These are phyloP conservation scores for Leccinum imitatum DNA, from an alignment of 768 basidiomycete species.

Conservation along the genomic window DNA sequence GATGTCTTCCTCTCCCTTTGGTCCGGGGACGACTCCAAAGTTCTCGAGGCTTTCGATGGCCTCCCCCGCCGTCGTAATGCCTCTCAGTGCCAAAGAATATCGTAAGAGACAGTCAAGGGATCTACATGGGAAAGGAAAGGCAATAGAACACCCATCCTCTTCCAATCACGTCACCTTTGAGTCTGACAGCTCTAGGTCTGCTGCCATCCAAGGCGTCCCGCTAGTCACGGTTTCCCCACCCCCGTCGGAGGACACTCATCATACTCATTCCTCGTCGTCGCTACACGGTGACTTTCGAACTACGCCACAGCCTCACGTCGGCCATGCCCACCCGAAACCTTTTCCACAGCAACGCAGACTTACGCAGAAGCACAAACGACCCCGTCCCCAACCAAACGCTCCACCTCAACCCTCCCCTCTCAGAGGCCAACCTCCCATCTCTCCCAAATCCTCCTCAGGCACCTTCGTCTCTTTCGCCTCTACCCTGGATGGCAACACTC, in stretches of 20 bases:
- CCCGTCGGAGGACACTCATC: constrained; percentile 1
- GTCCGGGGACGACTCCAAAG: constrained; percentile 27
- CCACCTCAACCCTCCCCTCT: constrained; percentile 19
- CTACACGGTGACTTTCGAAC: neutral
- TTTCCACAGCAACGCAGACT: constrained; percentile 6
- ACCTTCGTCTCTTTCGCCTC: constrained; percentile 27
- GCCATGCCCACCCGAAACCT: constrained; percentile 2
- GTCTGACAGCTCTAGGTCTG: constrained; percentile 8
- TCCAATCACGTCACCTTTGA: constrained; percentile 13
- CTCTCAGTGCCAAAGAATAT: constrained; percentile 30
- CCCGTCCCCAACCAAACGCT: constrained; percentile 21
- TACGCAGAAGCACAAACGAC: constrained; percentile 9
- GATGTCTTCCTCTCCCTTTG: constrained; percentile 32
- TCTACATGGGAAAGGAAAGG: constrained; percentile 7
- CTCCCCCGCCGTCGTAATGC: constrained; percentile 31
- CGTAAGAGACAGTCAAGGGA: constrained; percentile 21
- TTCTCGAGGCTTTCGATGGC: constrained; percentile 33
- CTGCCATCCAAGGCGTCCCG: constrained; percentile 5
- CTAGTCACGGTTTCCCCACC: constrained; percentile 19
- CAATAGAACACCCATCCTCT: neutral
- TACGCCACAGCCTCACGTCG: constrained; percentile 8
- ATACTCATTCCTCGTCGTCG: neutral
- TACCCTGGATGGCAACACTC: constrained; percentile 17
- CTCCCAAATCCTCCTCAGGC: constrained; percentile 28
- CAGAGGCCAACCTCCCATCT: constrained; percentile 14